Evolutionary conservation across 2,329 filamentous ascomycete species (phyloP).

Genomic region (Thelonectria rubi): DNA sequence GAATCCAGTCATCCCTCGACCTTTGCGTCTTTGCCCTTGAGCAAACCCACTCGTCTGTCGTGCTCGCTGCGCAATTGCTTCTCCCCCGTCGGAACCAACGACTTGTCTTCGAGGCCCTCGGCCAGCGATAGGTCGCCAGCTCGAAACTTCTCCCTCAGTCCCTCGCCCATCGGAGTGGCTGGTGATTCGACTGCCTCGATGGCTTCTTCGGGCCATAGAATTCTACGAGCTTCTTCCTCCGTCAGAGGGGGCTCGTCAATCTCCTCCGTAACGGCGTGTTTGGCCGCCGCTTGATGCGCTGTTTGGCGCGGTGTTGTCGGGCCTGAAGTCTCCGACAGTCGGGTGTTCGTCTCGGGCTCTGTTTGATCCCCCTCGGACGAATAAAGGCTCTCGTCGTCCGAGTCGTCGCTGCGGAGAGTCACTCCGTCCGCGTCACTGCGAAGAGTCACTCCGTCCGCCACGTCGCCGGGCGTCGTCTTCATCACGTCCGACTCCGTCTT

Average conservation of each 20-base stretch:
- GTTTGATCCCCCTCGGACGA: conserved; percentile 15
- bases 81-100: conserved; percentile 46
- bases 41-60: conserved; percentile 41
- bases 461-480: conserved; percentile 41
- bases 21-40: conserved; percentile 30
- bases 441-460: conserved; percentile 44
- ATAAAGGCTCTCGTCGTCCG: conserved; percentile 39
- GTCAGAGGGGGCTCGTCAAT: conserved; percentile 49
- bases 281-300: conserved; percentile 9
- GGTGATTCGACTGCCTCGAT: conserved; percentile 31
- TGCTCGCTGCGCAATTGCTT: conserved; percentile 49
- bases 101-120: conserved; percentile 51
- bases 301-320: conserved; percentile 35
- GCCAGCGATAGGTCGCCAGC: conserved; percentile 47
- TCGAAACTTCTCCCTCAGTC: conserved; percentile 53
- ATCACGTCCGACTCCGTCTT: conserved; percentile 45
- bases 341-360: too few relatives aligned
- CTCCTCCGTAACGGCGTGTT: conserved; percentile 30
- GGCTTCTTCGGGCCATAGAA: conserved; percentile 50
- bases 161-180: conserved; percentile 32
- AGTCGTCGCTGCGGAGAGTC: conserved; percentile 32
- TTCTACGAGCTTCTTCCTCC: conserved; percentile 51
- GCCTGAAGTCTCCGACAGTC: conserved; percentile 27
- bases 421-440: conserved; percentile 43
- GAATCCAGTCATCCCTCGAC: too few relatives aligned